Percentiles rank a stretch among this genome's conserved stretches.
Evolutionary conservation across 345 rosid species (phyloP).

Genomic region (Arabidopsis arenosa): DNA sequence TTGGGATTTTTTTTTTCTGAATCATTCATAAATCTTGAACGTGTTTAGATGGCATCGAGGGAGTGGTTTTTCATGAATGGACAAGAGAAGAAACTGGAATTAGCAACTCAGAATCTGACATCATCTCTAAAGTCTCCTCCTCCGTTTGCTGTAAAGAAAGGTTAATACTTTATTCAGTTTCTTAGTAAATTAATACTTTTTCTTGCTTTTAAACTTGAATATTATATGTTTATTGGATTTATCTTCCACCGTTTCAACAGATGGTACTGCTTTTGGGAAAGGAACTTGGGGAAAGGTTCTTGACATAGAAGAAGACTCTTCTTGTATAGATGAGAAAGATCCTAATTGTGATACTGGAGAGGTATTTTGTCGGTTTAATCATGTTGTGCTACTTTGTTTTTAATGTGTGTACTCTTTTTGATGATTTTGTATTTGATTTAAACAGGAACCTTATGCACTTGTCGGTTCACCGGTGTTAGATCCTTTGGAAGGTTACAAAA

Average conservation of each 20-base stretch:
- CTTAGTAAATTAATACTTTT: no score
- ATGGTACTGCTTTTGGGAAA: conserved; percentile 32
- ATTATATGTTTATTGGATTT: no score
- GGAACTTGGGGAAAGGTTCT: no score
- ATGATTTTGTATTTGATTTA: no score
- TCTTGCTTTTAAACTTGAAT: no score
- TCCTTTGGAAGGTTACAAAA: conserved; percentile 90
- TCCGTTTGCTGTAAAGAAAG: conserved; percentile 38
- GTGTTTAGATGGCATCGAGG: conserved; percentile 61
- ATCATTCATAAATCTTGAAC: no score
- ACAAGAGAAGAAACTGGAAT: conserved; percentile 63
- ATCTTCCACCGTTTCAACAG: conserved; percentile 19
- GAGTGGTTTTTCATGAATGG: conserved; percentile 71
- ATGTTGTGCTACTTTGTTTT: no score
- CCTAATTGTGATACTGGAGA: conserved; percentile 91
- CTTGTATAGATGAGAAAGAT: conserved; percentile 56
- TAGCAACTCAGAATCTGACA: no score
- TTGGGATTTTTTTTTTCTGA: no score
- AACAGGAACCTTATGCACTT: conserved; percentile 71
- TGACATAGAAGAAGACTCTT: no score
- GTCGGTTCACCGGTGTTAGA: conserved; percentile 76
- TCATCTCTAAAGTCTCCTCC: conserved; percentile 62
- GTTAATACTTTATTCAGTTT: no score
- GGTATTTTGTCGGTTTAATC: conserved; percentile 13
- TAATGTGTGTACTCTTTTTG: no score